phyloP scores from a whole-genome alignment of 345 rosid genomes.

The Crucihimalaya himalaica region DNA sequence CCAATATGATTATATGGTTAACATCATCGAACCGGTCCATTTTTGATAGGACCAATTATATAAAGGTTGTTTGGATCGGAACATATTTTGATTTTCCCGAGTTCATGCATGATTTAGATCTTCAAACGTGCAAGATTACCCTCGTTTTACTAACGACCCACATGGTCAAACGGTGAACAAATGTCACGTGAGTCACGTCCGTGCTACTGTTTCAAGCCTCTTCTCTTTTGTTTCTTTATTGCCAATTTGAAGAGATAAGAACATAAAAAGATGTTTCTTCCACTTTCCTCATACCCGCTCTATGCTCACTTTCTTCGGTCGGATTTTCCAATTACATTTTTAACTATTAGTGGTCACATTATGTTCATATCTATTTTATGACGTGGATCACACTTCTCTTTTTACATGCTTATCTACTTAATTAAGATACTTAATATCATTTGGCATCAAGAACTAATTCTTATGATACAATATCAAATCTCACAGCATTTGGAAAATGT shows the following conservation, averaged over 20 bases:
- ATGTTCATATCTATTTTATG: constrained; percentile 15
- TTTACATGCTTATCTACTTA: constrained; percentile 24
- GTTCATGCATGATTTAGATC: background rate
- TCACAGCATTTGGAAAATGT: background rate
- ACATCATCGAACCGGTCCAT: background rate
- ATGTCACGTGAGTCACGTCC: constrained; percentile 34
- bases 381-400: constrained; percentile 40
- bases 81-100: background rate
- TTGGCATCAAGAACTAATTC: background rate
- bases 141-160: constrained; percentile 14
- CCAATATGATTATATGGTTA: background rate
- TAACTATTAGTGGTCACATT: constrained; percentile 25
- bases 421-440: background rate
- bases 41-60: background rate
- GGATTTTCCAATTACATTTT: constrained; percentile 31
- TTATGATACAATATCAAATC: background rate
- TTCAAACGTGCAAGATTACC: background rate
- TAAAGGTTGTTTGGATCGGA: background rate
- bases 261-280: constrained; percentile 16
- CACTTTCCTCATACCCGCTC: constrained; percentile 29
- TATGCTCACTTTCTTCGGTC: constrained; percentile 24
- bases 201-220: constrained; percentile 5
- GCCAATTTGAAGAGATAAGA: constrained; percentile 35
- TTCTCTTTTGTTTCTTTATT: background rate
- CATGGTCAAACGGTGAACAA: constrained; percentile 28